Conservation (phyloP, 768 basidiomycete genomes). For the Gelatoporia subvermispora region DNA sequence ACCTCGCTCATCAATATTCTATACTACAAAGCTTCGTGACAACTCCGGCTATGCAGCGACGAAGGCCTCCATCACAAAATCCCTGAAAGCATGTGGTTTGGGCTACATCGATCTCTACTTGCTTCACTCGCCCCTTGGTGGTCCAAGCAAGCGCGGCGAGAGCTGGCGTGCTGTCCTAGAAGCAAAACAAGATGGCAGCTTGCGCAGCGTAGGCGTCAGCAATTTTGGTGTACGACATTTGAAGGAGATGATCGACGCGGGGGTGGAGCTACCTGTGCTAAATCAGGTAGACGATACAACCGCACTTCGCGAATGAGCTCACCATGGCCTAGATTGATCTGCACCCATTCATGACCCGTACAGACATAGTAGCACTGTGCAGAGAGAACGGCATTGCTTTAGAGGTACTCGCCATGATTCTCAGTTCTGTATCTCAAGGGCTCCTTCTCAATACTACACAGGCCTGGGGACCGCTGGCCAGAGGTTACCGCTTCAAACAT, state of each 20-base stretch:
- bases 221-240: constrained; percentile 58
- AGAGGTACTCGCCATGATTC: too few relatives aligned
- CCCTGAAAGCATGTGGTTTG: constrained; percentile 49
- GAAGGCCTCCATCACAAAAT: constrained; percentile 45
- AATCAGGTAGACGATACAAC: constrained; percentile 45
- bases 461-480: constrained; percentile 73
- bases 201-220: constrained; percentile 64
- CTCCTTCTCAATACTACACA: too few relatives aligned
- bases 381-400: constrained; percentile 52
- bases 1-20: constrained; percentile 58
- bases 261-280: constrained; percentile 47
- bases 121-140: constrained; percentile 65
- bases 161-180: constrained; percentile 66
- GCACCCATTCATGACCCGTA: constrained; percentile 68
- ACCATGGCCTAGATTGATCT: constrained; percentile 38
- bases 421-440: too few relatives aligned
- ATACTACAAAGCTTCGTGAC: constrained; percentile 62
- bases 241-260: constrained; percentile 43
- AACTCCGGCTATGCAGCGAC: constrained; percentile 51
- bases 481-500: constrained; percentile 61
- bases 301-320: not conserved
- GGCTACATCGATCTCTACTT: constrained; percentile 69
- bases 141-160: constrained; percentile 47
- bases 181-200: constrained; percentile 52
- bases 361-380: constrained; percentile 57